Evolutionary conservation across 2,329 filamentous ascomycete genomes (phyloP).

Genomic region (Coniochaeta sp.): DNA sequence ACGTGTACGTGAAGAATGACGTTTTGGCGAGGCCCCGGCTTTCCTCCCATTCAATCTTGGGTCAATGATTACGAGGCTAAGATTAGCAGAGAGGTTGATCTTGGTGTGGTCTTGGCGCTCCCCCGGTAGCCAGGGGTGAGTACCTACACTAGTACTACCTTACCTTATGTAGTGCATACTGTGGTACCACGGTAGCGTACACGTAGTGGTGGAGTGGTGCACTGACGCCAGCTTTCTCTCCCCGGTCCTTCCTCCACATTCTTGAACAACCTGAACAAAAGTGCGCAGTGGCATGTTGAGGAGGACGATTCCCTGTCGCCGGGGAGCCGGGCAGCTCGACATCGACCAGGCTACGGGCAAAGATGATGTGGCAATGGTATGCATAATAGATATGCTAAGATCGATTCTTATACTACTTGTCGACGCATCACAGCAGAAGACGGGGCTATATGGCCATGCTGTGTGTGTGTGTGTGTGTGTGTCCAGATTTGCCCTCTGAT

Average conservation of each 20-base stretch:
- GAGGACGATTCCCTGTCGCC: background rate
- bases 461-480: too few relatives aligned
- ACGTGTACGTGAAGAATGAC: background rate
- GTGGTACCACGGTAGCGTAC: too few relatives aligned
- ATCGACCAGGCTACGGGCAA: background rate
- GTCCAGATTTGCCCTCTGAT: background rate
- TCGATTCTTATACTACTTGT: too few relatives aligned
- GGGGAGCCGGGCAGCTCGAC: background rate
- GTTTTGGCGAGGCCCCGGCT: background rate
- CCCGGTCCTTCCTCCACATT: background rate
- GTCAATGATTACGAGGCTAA: background rate
- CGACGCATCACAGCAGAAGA: too few relatives aligned
- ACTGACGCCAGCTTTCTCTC: background rate
- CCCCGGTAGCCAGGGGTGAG: background rate
- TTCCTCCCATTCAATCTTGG: background rate
- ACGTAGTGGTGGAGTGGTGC: too few relatives aligned
- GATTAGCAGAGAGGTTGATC: background rate
- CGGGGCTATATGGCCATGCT: background rate
- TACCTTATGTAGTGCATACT: too few relatives aligned
- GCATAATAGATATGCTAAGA: background rate
- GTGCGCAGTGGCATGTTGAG: background rate
- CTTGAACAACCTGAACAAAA: too few relatives aligned
- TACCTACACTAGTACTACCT: too few relatives aligned
- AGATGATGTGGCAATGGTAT: background rate
- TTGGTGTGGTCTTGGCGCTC: background rate